Conservation (phyloP, 2,329 filamentous ascomycete species). For the Hypoxylon sp. region DNA sequence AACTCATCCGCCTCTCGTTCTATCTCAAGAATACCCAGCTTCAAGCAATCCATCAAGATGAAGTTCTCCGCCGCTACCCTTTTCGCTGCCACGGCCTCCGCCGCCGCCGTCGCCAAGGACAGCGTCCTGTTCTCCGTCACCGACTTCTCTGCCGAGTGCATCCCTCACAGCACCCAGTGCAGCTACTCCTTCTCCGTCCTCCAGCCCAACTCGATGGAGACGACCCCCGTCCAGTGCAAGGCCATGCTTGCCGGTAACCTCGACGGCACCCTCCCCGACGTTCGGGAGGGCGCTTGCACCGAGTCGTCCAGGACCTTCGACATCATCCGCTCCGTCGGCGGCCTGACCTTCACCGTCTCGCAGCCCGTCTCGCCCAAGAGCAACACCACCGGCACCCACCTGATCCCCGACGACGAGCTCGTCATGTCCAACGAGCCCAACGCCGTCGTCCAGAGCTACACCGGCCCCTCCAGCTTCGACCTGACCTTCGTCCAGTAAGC, state of each 20-base stretch:
- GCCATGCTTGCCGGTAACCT: constrained; percentile 30
- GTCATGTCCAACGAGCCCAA: constrained; percentile 36
- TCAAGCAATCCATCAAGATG: constrained; percentile 39
- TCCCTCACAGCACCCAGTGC: constrained; percentile 41
- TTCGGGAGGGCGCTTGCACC: constrained; percentile 42
- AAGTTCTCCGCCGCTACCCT: constrained; percentile 37
- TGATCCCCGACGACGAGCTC: constrained; percentile 41
- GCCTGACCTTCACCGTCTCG: constrained; percentile 41
- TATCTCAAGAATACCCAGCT: not conserved
- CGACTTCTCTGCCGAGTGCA: constrained; percentile 42
- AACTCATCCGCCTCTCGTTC: not conserved
- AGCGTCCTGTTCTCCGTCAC: constrained; percentile 40
- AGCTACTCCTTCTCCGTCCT: constrained; percentile 33
- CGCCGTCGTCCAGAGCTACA: constrained; percentile 43
- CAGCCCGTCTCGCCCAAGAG: constrained; percentile 41
- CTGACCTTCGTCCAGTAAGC: not conserved
- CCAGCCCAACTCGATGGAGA: constrained; percentile 41
- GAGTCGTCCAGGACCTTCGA: constrained; percentile 44
- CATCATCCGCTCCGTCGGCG: constrained; percentile 35
- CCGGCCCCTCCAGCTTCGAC: constrained; percentile 39
- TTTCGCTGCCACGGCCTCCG: constrained; percentile 36
- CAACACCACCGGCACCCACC: constrained; percentile 40
- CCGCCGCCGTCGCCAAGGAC: constrained; percentile 30
- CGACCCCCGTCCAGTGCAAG: constrained; percentile 37
- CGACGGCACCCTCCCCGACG: constrained; percentile 43